These are phyloP conservation scores for Lecanicillium sp. DNA, from an alignment of 2,329 filamentous ascomycete species.

Conservation along the genomic window DNA sequence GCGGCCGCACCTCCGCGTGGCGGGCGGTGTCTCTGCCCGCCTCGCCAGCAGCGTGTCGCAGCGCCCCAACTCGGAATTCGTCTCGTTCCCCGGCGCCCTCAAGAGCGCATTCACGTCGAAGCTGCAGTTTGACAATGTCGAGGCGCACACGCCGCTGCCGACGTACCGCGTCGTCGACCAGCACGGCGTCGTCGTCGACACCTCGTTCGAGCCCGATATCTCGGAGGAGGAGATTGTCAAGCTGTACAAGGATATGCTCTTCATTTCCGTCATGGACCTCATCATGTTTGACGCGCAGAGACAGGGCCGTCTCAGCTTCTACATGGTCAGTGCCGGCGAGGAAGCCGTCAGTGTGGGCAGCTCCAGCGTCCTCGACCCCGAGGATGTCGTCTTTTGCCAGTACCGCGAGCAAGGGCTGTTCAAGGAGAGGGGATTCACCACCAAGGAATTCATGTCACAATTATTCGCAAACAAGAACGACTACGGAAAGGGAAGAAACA, in stretches of 20 bases:
- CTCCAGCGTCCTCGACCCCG: slow-evolving; percentile 71
- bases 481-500: slow-evolving; percentile 75
- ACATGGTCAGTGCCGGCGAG: slow-evolving; percentile 93
- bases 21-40: slow-evolving; percentile 21
- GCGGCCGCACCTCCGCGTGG: slow-evolving; percentile 10
- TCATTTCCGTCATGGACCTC: slow-evolving; percentile 79
- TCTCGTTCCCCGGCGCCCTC: slow-evolving; percentile 86
- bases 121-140: slow-evolving; percentile 70
- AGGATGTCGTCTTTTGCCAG: slow-evolving; percentile 88
- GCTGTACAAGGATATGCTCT: slow-evolving; percentile 59
- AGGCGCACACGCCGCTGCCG: slow-evolving; percentile 66
- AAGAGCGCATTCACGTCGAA: slow-evolving; percentile 85
- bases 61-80: slow-evolving; percentile 45
- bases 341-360: slow-evolving; percentile 90
- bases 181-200: slow-evolving; percentile 75
- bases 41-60: slow-evolving; percentile 45
- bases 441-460: slow-evolving; percentile 91
- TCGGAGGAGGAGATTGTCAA: slow-evolving; percentile 53
- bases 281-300: slow-evolving; percentile 98
- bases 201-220: slow-evolving; percentile 60
- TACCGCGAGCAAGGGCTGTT: slow-evolving; percentile 93
- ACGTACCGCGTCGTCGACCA: slow-evolving; percentile 92
- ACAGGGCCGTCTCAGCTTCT: slow-evolving; percentile 90
- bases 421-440: slow-evolving; percentile 76
- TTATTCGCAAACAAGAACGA: slow-evolving; percentile 84